These are phyloP conservation scores for Ogataea haglerorum DNA, from an alignment of 805 yeast species.

Conservation along the genomic window DNA sequence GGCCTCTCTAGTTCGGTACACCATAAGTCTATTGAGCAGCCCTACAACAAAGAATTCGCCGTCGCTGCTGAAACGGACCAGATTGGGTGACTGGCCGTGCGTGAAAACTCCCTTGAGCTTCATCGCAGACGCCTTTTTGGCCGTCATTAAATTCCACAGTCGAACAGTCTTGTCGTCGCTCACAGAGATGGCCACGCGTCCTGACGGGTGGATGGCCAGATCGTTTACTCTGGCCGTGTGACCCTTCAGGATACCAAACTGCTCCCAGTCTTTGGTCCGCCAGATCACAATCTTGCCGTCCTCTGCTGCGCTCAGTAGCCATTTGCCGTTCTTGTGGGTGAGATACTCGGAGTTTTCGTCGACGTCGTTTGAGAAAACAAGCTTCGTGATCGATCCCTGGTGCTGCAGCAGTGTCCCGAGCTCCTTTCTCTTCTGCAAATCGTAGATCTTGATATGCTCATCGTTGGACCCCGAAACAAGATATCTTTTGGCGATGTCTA, in stretches of 20 bases:
- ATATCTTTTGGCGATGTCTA: constrained; percentile 80
- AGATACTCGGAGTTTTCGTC: constrained; percentile 24
- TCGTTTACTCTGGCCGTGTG: constrained; percentile 83
- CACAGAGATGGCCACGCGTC: constrained; percentile 85
- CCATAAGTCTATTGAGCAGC: constrained; percentile 55
- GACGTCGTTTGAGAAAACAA: constrained; percentile 63
- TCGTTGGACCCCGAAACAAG: constrained; percentile 93
- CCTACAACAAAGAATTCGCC: constrained; percentile 82
- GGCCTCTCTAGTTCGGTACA: constrained; percentile 64
- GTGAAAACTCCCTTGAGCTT: constrained; percentile 69
- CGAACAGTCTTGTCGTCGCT: constrained; percentile 80
- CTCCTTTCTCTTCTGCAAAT: constrained; percentile 89
- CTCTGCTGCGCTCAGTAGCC: constrained; percentile 88
- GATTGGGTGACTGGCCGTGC: constrained; percentile 45
- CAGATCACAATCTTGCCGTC: constrained; percentile 89
- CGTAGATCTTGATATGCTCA: constrained; percentile 92
- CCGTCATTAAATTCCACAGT: constrained; percentile 96
- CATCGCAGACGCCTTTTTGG: constrained; percentile 82
- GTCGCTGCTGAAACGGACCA: constrained; percentile 38
- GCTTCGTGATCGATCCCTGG: constrained; percentile 76
- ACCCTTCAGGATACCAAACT: constrained; percentile 82
- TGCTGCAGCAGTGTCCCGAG: constrained; percentile 87
- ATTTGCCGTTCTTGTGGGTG: constrained; percentile 57
- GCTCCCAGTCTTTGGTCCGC: constrained; percentile 97
- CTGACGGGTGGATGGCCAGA: constrained; percentile 84